Conservation (phyloP, 2,329 filamentous ascomycete genomes). For the Neopestalotiopsis clavispora region DNA sequence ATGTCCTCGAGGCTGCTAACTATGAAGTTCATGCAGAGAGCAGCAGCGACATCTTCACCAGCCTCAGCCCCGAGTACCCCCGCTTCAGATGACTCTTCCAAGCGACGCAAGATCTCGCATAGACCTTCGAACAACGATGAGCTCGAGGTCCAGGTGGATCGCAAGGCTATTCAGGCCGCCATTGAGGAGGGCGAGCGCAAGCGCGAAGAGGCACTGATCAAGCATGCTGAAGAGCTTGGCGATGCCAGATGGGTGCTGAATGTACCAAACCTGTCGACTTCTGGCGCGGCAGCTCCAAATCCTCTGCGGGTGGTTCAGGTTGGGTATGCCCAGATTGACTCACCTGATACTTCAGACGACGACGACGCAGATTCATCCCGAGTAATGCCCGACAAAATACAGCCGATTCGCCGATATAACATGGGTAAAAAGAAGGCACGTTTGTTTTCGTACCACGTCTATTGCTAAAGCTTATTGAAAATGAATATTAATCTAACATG, state of each 20-base stretch:
- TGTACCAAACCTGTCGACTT: slow-evolving; percentile 42
- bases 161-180: slow-evolving; percentile 65
- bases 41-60: slow-evolving; percentile 64
- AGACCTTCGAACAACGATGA: slow-evolving; percentile 38
- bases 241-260: slow-evolving; percentile 80
- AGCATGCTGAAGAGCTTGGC: slow-evolving; percentile 64
- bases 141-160: slow-evolving; percentile 55
- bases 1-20: slow-evolving; percentile 89
- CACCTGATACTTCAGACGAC: slow-evolving; percentile 28
- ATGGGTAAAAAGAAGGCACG: slow-evolving; percentile 37
- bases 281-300: slow-evolving; percentile 37
- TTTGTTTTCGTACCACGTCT: neutral
- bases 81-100: slow-evolving; percentile 57
- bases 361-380: slow-evolving; percentile 25
- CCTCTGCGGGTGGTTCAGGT: slow-evolving; percentile 65
- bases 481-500: slow-evolving; percentile 40
- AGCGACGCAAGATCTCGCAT: slow-evolving; percentile 63
- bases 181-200: slow-evolving; percentile 71
- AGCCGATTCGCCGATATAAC: slow-evolving; percentile 35
- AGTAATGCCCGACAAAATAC: slow-evolving; percentile 21
- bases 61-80: slow-evolving; percentile 44
- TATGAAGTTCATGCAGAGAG: slow-evolving; percentile 98
- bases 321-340: slow-evolving; percentile 53
- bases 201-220: slow-evolving; percentile 64
- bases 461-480: neutral